Evolutionary conservation across 2,329 filamentous ascomycete genomes (phyloP).

Genomic region (Lachnellula hyalina): DNA sequence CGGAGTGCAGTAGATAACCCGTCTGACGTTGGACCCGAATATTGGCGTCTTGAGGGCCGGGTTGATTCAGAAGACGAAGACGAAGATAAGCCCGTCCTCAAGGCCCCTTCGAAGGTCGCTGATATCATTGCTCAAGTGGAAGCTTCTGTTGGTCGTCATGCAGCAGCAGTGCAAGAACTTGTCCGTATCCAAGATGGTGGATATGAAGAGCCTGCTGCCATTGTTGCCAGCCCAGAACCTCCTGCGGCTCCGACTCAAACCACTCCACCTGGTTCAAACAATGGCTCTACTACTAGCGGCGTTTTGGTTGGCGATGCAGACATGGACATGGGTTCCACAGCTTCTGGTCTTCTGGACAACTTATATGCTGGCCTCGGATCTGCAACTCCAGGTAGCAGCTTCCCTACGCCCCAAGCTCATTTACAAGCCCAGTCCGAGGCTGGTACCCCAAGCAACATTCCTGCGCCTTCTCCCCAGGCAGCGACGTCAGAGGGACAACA

Average conservation of each 20-base stretch:
- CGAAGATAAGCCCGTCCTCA: constrained; percentile 18
- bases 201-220: constrained; percentile 48
- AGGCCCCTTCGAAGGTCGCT: constrained; percentile 50
- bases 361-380: constrained; percentile 56
- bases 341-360: constrained; percentile 61
- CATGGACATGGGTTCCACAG: constrained; percentile 59
- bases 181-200: constrained; percentile 75
- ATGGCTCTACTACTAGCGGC: constrained; percentile 49
- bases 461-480: constrained; percentile 40
- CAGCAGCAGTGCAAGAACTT: constrained; percentile 58
- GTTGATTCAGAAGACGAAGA: constrained; percentile 45
- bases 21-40: constrained; percentile 49
- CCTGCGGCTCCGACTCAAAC: constrained; percentile 24
- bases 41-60: constrained; percentile 59
- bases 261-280: constrained; percentile 50
- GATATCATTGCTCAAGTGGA: constrained; percentile 74
- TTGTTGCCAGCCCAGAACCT: constrained; percentile 15
- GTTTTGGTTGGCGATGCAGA: constrained; percentile 55
- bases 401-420: constrained; percentile 54
- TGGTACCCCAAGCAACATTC: constrained; percentile 48
- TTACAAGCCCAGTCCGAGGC: constrained; percentile 53
- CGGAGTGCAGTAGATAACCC: constrained; percentile 57
- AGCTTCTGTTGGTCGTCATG: constrained; percentile 59
- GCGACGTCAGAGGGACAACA: constrained; percentile 21
- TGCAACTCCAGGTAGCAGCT: constrained; percentile 51